Percentiles rank a stretch among this genome's conserved stretches.
Conservation (phyloP, 2,329 filamentous ascomycete species). For the Rachicladosporium sp. region DNA sequence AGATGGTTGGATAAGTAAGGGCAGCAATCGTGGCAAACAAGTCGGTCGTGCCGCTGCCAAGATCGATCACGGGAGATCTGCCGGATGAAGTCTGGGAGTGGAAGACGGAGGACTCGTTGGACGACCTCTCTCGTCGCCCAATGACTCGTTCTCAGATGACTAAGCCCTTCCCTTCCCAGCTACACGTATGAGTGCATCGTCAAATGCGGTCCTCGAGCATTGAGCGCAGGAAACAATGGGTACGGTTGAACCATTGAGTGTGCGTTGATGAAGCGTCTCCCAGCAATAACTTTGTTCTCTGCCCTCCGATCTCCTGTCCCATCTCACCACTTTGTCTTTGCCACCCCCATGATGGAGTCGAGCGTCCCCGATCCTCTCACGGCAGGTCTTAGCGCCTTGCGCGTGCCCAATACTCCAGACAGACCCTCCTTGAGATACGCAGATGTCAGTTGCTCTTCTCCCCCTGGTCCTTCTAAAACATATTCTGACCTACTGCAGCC, state of each 20-base stretch:
- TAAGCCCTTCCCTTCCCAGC: too few species aligned
- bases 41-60: too few species aligned
- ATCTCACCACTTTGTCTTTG: background rate
- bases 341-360: slow-evolving; percentile 1
- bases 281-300: background rate
- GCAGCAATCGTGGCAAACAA: too few species aligned
- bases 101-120: too few species aligned
- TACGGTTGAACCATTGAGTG: slow-evolving; percentile 2
- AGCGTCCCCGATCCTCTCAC: slow-evolving; percentile 11
- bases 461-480: slow-evolving; percentile 3
- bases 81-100: too few species aligned
- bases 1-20: too few species aligned
- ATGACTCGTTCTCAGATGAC: too few species aligned
- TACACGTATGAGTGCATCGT: background rate
- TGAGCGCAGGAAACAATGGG: background rate
- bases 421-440: slow-evolving; percentile 26
- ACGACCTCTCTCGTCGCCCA: too few species aligned
- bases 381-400: slow-evolving; percentile 12
- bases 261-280: background rate
- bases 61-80: too few species aligned
- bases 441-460: slow-evolving; percentile 27
- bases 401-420: slow-evolving; percentile 4
- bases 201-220: background rate
- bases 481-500: slow-evolving; percentile 7
- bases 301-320: background rate